These are phyloP conservation scores for Fusarium sambucinum DNA, from an alignment of 2,329 filamentous ascomycete species.

Conservation along the genomic window DNA sequence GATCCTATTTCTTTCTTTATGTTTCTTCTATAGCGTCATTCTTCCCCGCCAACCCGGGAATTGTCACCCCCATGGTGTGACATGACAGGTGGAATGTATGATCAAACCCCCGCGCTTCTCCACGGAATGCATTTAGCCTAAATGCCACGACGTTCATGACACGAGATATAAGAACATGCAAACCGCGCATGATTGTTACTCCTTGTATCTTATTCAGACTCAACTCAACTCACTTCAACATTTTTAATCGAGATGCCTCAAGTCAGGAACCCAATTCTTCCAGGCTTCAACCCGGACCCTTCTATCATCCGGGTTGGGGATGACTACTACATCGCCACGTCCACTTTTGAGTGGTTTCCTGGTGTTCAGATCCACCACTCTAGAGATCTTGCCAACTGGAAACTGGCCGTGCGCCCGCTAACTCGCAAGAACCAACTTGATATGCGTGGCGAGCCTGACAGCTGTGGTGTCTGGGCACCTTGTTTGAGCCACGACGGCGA, in stretches of 20 bases:
- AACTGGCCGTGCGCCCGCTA: slow-evolving; percentile 60
- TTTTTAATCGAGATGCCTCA: slow-evolving; percentile 56
- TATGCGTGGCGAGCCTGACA: slow-evolving; percentile 70
- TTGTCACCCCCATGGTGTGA: slow-evolving; percentile 1
- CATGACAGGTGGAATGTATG: not conserved
- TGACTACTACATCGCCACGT: slow-evolving; percentile 68
- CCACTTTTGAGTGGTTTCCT: slow-evolving; percentile 68
- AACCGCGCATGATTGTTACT: slow-evolving; percentile 4
- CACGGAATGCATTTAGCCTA: slow-evolving; percentile 35
- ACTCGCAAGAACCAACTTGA: slow-evolving; percentile 64
- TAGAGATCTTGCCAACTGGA: slow-evolving; percentile 66
- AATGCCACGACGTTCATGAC: slow-evolving; percentile 14
- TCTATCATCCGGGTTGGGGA: slow-evolving; percentile 64
- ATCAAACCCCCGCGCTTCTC: slow-evolving; percentile 13
- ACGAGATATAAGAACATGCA: slow-evolving; percentile 11
- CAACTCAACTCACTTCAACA: not conserved
- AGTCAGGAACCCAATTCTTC: slow-evolving; percentile 66
- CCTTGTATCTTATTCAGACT: not conserved
- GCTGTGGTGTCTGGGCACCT: slow-evolving; percentile 73
- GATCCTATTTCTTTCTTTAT: not conserved
- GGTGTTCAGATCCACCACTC: slow-evolving; percentile 69
- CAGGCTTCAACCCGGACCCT: slow-evolving; percentile 68
- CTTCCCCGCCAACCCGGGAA: slow-evolving; percentile 24
- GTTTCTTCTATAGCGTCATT: not conserved
- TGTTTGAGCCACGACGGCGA: slow-evolving; percentile 72